Percentiles rank a stretch among this genome's conserved stretches.
Evolutionary conservation across 2,329 filamentous ascomycete genomes (phyloP).

Genomic region (Lanzia echinophila): DNA sequence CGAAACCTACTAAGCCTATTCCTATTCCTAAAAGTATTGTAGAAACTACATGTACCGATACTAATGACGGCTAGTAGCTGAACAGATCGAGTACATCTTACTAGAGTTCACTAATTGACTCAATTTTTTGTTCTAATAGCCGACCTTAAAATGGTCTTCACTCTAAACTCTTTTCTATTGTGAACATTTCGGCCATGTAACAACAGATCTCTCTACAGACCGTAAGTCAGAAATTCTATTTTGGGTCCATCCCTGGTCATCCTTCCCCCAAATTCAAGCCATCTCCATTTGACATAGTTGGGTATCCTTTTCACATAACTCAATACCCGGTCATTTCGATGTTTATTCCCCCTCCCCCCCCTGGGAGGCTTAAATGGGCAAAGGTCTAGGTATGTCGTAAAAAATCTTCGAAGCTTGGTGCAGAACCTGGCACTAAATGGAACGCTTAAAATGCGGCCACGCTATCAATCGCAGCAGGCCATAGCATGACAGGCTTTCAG

Average conservation of each 20-base stretch:
- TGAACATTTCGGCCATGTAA: neutral
- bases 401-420: slow-evolving; percentile 14
- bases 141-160: slow-evolving; percentile 1
- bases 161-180: neutral
- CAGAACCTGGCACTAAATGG: slow-evolving; percentile 13
- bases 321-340: neutral
- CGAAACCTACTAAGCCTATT: neutral
- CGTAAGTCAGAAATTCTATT: slow-evolving; percentile 1
- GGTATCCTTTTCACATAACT: neutral
- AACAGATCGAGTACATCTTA: neutral
- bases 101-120: neutral
- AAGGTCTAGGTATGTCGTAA: neutral
- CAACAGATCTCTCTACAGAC: neutral
- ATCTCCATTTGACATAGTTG: neutral
- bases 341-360: neutral
- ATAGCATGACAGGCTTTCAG: slow-evolving; percentile 2
- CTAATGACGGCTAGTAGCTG: neutral
- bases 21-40: neutral
- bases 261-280: neutral
- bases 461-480: neutral
- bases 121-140: slow-evolving; percentile 5
- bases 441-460: neutral
- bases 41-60: neutral
- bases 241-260: neutral
- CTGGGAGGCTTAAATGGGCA: neutral